Evolutionary conservation across 2,329 filamentous ascomycete species (phyloP), one percentile per base, ranked within the genome.

Genomic region (Paecilomyces sp.): DNA sequence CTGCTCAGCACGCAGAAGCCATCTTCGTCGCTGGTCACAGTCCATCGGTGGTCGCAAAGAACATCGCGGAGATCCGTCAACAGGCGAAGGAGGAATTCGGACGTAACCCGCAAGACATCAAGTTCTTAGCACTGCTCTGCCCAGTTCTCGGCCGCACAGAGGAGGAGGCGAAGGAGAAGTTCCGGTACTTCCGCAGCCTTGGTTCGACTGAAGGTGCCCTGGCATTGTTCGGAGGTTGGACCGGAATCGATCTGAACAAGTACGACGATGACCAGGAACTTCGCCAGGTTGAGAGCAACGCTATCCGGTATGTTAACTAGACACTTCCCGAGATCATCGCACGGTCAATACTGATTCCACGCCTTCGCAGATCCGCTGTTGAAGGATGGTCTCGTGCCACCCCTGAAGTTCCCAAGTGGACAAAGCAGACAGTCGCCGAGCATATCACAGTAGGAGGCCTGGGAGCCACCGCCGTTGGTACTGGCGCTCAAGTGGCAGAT

Each of bases 171-270:
- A 74, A 80, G 60, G 82, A 79, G 6, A 90, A 90, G 72, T 83
- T 87, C 57, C 74, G 78, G 0, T 84, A 89, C 4, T 85, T 85
- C 61, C 77, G 81, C 9, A 79, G 81, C 58, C 84, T 89, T 66
- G 88, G 85, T 0, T 82, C 82, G 1, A 78, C 82, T 51, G 88
- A 88, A 64, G 88, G 88, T 1, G 88, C 87, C 0, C 69, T 90
- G 59, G 85, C 88, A 1, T 72, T 91, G 18, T 91, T 91, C 65
- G 87, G 87, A 22, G 88, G 88, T 1, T 91, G 88, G 88, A 90
- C 88, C 0, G 88, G 86, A 0, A 86, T 88, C 54, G 84, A 89
- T 67, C 73, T 88, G 25, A 76, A 79, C 6, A 74, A 80, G 52
- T 88, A 87, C 63, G 81, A 75, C 0, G 85, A 88, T 28, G 85